Percentiles rank a stretch among this genome's conserved stretches.
Evolutionary conservation across 495 filamentous ascomycete species (phyloP).

Genomic region (Diplogelasinospora grovesii): DNA sequence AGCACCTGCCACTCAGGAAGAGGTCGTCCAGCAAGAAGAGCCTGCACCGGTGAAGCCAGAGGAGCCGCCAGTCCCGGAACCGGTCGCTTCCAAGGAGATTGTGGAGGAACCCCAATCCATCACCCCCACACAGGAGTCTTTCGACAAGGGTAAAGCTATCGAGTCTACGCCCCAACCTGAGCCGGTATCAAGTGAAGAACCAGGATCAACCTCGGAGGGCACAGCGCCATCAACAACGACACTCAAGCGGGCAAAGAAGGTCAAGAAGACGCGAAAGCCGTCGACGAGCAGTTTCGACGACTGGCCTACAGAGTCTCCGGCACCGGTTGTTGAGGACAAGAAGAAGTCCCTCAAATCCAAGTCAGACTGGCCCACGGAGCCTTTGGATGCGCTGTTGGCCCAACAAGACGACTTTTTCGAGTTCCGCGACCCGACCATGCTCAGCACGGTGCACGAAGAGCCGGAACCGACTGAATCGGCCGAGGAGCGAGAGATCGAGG

Average conservation of each 20-base stretch:
- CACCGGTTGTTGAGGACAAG: conserved; percentile 4
- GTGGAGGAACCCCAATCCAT: conserved; percentile 6
- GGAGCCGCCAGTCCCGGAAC: conserved; percentile 5
- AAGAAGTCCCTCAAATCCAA: neutral
- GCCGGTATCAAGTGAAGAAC: too few relatives aligned
- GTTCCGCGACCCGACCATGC: conserved; percentile 15
- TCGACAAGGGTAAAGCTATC: neutral
- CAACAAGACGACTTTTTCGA: too few relatives aligned
- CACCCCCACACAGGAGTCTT: too few relatives aligned
- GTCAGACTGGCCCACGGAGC: too few relatives aligned
- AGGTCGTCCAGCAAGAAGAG: conserved; percentile 9
- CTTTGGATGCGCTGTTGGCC: too few relatives aligned
- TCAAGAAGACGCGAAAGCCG: conserved; percentile 24
- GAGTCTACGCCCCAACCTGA: conserved; percentile 3
- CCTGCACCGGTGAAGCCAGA: neutral
- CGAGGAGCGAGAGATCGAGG: too few relatives aligned
- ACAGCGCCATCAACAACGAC: too few relatives aligned
- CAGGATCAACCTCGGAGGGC: too few relatives aligned
- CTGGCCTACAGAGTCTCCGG: conserved; percentile 17
- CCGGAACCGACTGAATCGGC: too few relatives aligned
- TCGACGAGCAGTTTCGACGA: conserved; percentile 11
- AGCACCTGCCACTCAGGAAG: conserved; percentile 1
- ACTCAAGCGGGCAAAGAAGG: conserved; percentile 13
- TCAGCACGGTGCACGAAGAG: conserved; percentile 25
- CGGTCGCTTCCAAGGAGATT: conserved; percentile 1